Conservation (phyloP, 2,329 filamentous ascomycete species). For the Lachnellula hyalina region DNA sequence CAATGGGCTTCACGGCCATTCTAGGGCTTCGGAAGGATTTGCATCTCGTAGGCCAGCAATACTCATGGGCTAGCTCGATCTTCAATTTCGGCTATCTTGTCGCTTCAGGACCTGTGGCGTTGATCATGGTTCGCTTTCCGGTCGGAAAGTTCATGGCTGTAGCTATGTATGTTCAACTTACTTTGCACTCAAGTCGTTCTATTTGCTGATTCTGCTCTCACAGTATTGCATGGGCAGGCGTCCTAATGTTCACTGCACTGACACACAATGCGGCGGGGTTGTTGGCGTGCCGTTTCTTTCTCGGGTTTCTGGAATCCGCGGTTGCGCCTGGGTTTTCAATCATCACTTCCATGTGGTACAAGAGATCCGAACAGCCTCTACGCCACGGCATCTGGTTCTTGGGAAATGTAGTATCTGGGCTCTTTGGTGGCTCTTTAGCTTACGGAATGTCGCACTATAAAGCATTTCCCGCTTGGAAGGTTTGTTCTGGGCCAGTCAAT, state of each 20-base stretch:
- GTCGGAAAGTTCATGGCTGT: constrained; percentile 28
- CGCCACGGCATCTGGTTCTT: constrained; percentile 10
- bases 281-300: constrained; percentile 25
- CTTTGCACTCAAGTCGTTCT: background rate
- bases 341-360: constrained; percentile 33
- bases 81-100: constrained; percentile 31
- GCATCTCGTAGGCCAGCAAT: constrained; percentile 42
- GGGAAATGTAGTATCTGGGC: constrained; percentile 28
- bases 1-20: constrained; percentile 48
- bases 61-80: constrained; percentile 36
- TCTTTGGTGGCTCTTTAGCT: constrained; percentile 31
- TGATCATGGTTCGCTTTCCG: constrained; percentile 31
- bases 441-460: constrained; percentile 29
- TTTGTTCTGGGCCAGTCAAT: no score
- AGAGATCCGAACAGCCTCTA: constrained; percentile 32
- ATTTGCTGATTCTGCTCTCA: background rate
- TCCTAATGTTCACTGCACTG: constrained; percentile 15
- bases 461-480: background rate
- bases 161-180: no score
- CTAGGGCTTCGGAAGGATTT: constrained; percentile 41
- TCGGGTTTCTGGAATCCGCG: constrained; percentile 25
- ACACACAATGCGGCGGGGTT: constrained; percentile 17
- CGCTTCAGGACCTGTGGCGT: constrained; percentile 29
- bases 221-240: constrained; percentile 9
- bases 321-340: constrained; percentile 32